Evolutionary conservation across 345 rosid genomes (phyloP).

Genomic region (Boechera divaricarpa): DNA sequence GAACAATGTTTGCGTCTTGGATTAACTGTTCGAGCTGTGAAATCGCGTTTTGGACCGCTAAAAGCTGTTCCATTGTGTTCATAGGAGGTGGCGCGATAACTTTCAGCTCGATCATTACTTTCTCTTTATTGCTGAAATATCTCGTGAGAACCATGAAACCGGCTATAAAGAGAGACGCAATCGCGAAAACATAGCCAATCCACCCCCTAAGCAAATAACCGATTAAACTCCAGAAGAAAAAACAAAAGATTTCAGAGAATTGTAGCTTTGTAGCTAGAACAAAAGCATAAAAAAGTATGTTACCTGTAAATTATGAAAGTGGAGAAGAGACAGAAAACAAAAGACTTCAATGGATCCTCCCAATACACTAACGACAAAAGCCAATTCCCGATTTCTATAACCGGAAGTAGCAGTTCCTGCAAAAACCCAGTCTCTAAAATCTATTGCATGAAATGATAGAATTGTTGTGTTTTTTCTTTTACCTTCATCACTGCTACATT

Average conservation of each 20-base stretch:
- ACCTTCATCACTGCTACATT: constrained; percentile 99
- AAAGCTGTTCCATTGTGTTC: constrained; percentile 95
- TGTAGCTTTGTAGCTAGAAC: neutral
- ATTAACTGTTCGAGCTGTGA: constrained; percentile 70
- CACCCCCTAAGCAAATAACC: constrained; percentile 60
- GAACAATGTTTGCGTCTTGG: constrained; percentile 81
- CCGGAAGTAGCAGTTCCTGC: constrained; percentile 86
- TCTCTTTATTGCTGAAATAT: constrained; percentile 54
- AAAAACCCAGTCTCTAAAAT: neutral
- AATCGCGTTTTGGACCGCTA: constrained; percentile 87
- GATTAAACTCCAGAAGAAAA: neutral
- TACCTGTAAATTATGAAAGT: constrained; percentile 74
- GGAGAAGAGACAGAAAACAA: constrained; percentile 65
- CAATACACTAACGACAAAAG: constrained; percentile 64
- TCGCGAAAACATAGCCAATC: constrained; percentile 70
- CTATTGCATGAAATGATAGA: neutral
- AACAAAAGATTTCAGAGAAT: neutral
- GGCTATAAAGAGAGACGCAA: constrained; percentile 52
- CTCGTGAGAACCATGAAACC: constrained; percentile 68
- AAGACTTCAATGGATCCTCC: constrained; percentile 82
- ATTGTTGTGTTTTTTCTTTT: constrained; percentile 12
- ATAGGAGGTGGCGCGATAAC: constrained; percentile 75
- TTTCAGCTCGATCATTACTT: constrained; percentile 60
- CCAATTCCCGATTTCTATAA: constrained; percentile 66
- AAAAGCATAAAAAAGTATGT: neutral